Base-by-base conservation (phyloP, 306 rosid genomes). In the Betula pendula region DNA sequence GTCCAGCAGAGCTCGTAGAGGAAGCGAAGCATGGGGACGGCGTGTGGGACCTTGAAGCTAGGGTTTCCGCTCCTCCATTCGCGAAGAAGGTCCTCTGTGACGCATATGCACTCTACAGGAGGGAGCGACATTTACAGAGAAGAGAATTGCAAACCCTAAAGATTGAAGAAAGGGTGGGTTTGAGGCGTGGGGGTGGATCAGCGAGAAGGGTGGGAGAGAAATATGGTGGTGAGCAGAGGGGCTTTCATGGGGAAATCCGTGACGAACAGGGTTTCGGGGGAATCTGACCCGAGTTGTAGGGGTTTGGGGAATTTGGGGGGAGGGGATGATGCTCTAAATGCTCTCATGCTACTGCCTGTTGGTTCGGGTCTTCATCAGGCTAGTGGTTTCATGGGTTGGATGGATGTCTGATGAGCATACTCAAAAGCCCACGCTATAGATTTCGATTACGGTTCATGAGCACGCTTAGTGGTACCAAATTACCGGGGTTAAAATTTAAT, bases 1-100 rank as follows among this genome's bases (percentile, higher is more conserved):
- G 88, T 82, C 85, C 87, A 92, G 83, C 96, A 92, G 58, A 95
- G 98, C 91, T 95, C 98, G 82, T 84, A 95, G 87, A 95, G 96
- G 73, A 95, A 95, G 63, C 98, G 97, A 70, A 90, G 89, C 87
- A 88, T 78, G 44, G 96, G 95, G 42, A 90, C 93, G 4, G 92
- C 87, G 45, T 88, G 78, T 1, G 95, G 72, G 63, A 85, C 84
- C 85, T 81, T 95, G 86, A 79, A 84, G 78, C 80, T 77, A 60
- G 84, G 79, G 81, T 82, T 95, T 59, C 96, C 97, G 50, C 60
- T 83, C 89, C 63, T 89, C 98, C 96, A 95, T 88, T 95, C 97
- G 73, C 96, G 97, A 85, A 92, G 82, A 73, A 81, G 81, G 60
- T 85, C 96, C 35, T 92, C 93, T 17, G 86, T 86, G 15, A 92